Percentiles rank a stretch among this genome's conserved stretches.
phyloP scores from a whole-genome alignment of 164 flowering plant species.

The Echeveria elegans region DNA sequence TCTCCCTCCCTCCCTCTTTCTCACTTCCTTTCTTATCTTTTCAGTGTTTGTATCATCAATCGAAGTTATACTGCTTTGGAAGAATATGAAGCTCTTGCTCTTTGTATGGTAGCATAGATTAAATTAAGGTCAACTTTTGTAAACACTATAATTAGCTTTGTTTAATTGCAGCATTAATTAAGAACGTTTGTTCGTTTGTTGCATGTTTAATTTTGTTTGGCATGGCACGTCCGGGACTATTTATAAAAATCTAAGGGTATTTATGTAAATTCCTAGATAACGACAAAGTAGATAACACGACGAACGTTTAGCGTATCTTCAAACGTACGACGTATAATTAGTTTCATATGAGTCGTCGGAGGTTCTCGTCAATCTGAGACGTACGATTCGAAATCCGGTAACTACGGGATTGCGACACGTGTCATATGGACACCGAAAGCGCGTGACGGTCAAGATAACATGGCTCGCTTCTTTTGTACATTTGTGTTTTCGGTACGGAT shows the following conservation, averaged over 20 bases:
- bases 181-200: not conserved
- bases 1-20: no score
- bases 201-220: not conserved
- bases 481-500: no score
- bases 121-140: not conserved
- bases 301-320: constrained; percentile 7
- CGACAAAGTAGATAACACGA: not conserved
- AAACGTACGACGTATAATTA: constrained; percentile 2
- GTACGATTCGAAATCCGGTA: not conserved
- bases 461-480: no score
- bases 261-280: not conserved
- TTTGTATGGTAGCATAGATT: no score
- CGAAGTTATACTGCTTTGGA: not conserved
- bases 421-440: not conserved
- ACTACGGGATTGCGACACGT: not conserved
- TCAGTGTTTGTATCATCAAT: not conserved
- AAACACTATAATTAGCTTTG: not conserved
- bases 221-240: not conserved
- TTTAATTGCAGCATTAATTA: constrained; percentile 1
- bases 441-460: not conserved
- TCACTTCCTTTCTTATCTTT: not conserved
- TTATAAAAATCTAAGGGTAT: not conserved
- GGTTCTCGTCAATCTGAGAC: not conserved
- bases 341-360: not conserved
- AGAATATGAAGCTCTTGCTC: no score